Evolutionary conservation across 768 basidiomycete species (phyloP).

Genomic region (Rickenella mellea): DNA sequence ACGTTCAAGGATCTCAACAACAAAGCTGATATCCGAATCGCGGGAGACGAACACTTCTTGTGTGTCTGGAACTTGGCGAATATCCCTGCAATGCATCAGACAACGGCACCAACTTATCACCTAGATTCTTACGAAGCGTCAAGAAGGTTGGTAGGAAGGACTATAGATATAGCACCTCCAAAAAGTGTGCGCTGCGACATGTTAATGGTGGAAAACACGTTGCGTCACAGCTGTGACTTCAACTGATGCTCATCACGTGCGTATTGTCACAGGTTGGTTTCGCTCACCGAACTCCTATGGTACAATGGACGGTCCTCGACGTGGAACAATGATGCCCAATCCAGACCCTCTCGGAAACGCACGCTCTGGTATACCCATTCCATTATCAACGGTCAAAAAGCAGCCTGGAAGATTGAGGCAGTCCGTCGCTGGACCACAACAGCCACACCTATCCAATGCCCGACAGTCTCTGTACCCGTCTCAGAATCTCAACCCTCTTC

Average conservation of each 20-base stretch:
- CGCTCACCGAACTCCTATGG: constrained; percentile 4
- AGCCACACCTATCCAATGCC: constrained; percentile 47
- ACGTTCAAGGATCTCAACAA: constrained; percentile 76
- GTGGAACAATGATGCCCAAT: constrained; percentile 48
- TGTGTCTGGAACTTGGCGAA: constrained; percentile 86
- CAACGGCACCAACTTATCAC: neutral
- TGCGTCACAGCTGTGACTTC: constrained; percentile 10
- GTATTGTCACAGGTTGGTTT: constrained; percentile 7
- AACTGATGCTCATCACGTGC: constrained; percentile 25
- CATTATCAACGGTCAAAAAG: constrained; percentile 65
- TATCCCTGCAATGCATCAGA: constrained; percentile 26
- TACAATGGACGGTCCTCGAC: constrained; percentile 36
- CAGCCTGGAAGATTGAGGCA: constrained; percentile 43
- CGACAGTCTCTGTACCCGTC: constrained; percentile 63
- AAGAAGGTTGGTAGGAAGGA: constrained; percentile 45
- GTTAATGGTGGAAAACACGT: neutral
- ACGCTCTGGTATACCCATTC: constrained; percentile 65
- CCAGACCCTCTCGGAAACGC: constrained; percentile 37
- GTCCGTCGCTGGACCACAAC: constrained; percentile 71
- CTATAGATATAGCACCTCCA: constrained; percentile 73
- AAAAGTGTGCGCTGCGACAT: constrained; percentile 43
- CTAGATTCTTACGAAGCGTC: constrained; percentile 76
- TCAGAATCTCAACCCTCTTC: constrained; percentile 56
- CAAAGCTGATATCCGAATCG: constrained; percentile 58
- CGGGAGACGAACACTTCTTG: constrained; percentile 88